Percentiles rank a stretch among this genome's conserved stretches.
Evolutionary conservation across 192 early-diverging fungal species (phyloP).

Genomic region (Funneliformis mosseae): DNA sequence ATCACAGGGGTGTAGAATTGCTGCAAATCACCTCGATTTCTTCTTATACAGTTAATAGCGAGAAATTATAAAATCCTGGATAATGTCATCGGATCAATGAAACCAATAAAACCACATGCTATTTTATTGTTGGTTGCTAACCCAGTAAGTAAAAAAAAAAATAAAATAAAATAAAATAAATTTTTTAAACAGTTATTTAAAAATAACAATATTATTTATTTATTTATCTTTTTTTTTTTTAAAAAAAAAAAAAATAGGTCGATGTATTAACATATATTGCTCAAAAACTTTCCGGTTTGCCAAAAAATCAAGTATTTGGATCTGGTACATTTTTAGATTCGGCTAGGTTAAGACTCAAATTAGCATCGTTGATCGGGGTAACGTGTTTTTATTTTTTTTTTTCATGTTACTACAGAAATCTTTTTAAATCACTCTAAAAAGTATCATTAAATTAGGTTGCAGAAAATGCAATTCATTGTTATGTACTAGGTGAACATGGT

Average conservation of each 20-base stretch:
- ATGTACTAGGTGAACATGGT: slow-evolving; percentile 86
- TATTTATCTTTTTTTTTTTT: neutral
- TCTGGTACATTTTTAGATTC: slow-evolving; percentile 86
- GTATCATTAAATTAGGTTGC: slow-evolving; percentile 48
- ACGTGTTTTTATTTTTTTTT: neutral
- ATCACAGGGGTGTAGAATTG: neutral
- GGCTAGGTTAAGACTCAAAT: slow-evolving; percentile 62
- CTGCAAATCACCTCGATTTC: neutral
- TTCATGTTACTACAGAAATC: too few relatives aligned
- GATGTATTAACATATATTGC: slow-evolving; percentile 85
- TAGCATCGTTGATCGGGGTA: slow-evolving; percentile 52
- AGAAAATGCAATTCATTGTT: slow-evolving; percentile 75
- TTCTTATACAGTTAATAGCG: slow-evolving; percentile 57
- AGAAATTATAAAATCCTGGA: slow-evolving; percentile 81
- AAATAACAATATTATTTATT: neutral
- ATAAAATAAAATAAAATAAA: neutral
- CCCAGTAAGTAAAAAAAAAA: slow-evolving; percentile 52
- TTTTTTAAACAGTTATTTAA: neutral
- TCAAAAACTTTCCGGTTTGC: slow-evolving; percentile 78
- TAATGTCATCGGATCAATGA: slow-evolving; percentile 68
- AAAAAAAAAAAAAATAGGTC: slow-evolving; percentile 1
- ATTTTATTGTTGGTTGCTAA: slow-evolving; percentile 83
- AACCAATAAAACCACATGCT: slow-evolving; percentile 72
- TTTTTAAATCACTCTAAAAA: slow-evolving; percentile 11
- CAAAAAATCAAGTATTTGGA: slow-evolving; percentile 77